These are phyloP conservation scores for Diatrype stigma DNA, from an alignment of 2,329 filamentous ascomycete genomes.

Conservation along the genomic window DNA sequence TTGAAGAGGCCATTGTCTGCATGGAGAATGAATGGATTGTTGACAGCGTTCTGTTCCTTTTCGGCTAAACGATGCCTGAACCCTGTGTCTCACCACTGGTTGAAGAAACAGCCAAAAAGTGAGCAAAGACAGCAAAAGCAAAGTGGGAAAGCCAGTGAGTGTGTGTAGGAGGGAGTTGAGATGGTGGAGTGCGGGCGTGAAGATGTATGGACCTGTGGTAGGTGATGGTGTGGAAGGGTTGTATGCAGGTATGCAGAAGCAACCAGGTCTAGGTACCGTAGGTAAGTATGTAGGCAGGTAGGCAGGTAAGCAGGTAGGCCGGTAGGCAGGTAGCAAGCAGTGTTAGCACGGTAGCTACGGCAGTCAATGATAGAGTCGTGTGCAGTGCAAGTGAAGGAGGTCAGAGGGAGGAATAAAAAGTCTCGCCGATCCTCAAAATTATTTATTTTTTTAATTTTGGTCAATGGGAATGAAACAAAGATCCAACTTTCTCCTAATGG, in stretches of 20 bases:
- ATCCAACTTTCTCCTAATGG: not conserved
- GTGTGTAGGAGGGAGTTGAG: not conserved
- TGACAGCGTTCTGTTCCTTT: conserved; percentile 7
- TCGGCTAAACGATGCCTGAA: not conserved
- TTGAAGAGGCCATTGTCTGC: conserved; percentile 58
- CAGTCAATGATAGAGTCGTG: not conserved
- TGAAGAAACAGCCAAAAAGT: conserved; percentile 13
- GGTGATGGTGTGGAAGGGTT: not conserved
- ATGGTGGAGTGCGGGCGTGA: not conserved
- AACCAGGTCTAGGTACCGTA: not conserved
- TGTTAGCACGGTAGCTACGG: conserved; percentile 1
- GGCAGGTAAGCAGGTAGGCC: not conserved
- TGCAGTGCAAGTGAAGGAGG: not conserved
- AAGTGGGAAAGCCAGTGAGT: conserved; percentile 2
- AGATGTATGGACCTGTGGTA: too few species aligned
- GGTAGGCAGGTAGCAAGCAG: not conserved
- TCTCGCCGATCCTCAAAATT: not conserved
- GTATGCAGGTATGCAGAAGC: not conserved
- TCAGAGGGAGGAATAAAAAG: not conserved
- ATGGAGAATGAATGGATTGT: conserved; percentile 12
- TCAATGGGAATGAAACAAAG: not conserved
- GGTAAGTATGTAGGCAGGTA: not conserved
- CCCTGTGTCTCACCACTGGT: conserved; percentile 21
- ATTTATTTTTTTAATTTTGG: not conserved
- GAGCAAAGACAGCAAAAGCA: conserved; percentile 4